A percentile compares a stretch with the other conserved stretches of the same genome.
Conservation (phyloP, 768 basidiomycete genomes). For the Lepiota subincarnata region DNA sequence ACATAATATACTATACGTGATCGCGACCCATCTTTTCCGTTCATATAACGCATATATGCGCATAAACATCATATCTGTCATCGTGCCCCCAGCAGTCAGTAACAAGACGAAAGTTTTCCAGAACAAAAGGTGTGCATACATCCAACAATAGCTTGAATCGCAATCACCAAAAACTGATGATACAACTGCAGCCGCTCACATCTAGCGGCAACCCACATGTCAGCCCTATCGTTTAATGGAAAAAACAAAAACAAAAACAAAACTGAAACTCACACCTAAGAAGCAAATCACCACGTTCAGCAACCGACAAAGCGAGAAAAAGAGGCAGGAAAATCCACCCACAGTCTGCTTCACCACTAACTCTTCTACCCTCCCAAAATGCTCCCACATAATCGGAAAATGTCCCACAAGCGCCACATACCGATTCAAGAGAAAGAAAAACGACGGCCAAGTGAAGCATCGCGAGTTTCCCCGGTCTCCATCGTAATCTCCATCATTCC, state of each 20-base stretch:
- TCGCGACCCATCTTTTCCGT: slow-evolving; percentile 22
- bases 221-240: too few relatives aligned
- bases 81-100: not conserved
- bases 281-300: too few relatives aligned
- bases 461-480: slow-evolving; percentile 1
- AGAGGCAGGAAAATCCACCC: slow-evolving; percentile 4
- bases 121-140: slow-evolving; percentile 21
- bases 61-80: slow-evolving; percentile 32
- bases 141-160: slow-evolving; percentile 33
- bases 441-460: slow-evolving; percentile 29
- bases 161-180: slow-evolving; percentile 30
- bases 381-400: slow-evolving; percentile 30
- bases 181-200: slow-evolving; percentile 20
- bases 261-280: not conserved
- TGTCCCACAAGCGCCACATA: slow-evolving; percentile 38
- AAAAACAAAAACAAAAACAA: not conserved
- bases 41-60: slow-evolving; percentile 37
- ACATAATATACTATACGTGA: slow-evolving; percentile 20
- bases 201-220: slow-evolving; percentile 13
- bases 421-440: slow-evolving; percentile 41
- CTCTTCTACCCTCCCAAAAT: slow-evolving; percentile 25
- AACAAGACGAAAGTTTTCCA: not conserved
- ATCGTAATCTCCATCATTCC: too few relatives aligned
- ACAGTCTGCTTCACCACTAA: slow-evolving; percentile 21
- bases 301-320: not conserved